phyloP scores from a whole-genome alignment of 306 rosid genomes.

The Vigna reflexopilosa region DNA sequence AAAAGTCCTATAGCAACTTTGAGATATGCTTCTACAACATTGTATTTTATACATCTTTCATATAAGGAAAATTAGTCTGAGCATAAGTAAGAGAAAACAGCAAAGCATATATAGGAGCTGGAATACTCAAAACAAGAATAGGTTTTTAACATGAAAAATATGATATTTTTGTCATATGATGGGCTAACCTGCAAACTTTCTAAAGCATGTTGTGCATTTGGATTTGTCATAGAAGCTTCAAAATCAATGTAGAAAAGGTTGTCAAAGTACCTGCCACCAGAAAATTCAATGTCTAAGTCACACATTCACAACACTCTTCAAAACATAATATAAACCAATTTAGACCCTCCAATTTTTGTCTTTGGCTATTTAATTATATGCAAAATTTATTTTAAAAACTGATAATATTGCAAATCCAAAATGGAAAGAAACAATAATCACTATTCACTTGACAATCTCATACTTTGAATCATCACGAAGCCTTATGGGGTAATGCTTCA shows the following conservation, averaged over 20 bases:
- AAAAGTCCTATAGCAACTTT: conserved; percentile 24
- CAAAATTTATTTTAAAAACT: background rate
- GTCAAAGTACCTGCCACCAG: conserved; percentile 67
- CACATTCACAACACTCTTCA: conserved; percentile 13
- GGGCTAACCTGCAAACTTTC: conserved; percentile 67
- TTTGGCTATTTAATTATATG: no score
- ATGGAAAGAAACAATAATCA: background rate
- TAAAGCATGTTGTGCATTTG: conserved; percentile 70
- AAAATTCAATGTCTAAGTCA: conserved; percentile 21
- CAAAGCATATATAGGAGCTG: background rate
- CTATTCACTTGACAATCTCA: conserved; percentile 68
- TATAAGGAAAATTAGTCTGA: background rate
- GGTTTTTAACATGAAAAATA: background rate
- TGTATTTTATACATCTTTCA: background rate
- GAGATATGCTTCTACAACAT: background rate
- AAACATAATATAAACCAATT: no score
- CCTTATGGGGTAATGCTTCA: conserved; percentile 53
- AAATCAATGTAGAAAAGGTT: conserved; percentile 77
- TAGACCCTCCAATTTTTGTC: no score
- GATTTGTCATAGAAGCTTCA: conserved; percentile 86
- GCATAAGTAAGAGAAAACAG: background rate
- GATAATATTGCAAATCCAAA: conserved; percentile 27
- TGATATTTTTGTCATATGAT: background rate
- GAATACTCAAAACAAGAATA: conserved; percentile 4
- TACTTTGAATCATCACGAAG: conserved; percentile 67